phyloP scores from a whole-genome alignment of 2,329 filamentous ascomycete genomes.

The Sclerotinia glacialis region DNA sequence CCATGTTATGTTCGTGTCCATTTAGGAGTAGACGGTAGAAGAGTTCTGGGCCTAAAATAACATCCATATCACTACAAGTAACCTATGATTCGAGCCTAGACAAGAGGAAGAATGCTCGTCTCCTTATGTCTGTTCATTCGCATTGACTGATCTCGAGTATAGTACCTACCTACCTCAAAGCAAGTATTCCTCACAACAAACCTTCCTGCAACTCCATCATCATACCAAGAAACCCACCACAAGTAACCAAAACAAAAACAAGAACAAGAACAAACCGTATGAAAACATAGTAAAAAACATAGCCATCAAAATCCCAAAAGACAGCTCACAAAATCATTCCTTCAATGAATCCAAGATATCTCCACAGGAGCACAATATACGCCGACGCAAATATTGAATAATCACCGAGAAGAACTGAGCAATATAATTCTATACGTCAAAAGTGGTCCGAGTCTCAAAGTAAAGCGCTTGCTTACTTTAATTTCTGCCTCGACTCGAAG shows the following conservation, averaged over 20 bases:
- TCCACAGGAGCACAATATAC: neutral
- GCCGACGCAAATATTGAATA: too few species aligned
- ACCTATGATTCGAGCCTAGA: neutral
- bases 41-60: neutral
- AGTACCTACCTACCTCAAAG: neutral
- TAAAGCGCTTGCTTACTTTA: conserved; percentile 4
- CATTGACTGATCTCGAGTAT: neutral
- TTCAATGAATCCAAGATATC: neutral
- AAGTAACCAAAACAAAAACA: neutral
- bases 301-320: neutral
- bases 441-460: neutral
- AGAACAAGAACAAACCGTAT: neutral
- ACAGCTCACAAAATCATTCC: neutral
- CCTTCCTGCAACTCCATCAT: neutral
- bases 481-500: conserved; percentile 5
- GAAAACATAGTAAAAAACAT: neutral
- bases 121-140: too few species aligned
- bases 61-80: neutral
- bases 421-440: neutral
- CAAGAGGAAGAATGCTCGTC: neutral
- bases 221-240: too few species aligned
- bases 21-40: neutral
- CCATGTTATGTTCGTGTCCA: neutral
- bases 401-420: neutral
- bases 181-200: neutral